Evolutionary conservation across 2,329 filamentous ascomycete genomes (phyloP).

Genomic region (Aspergillus phoenicis): DNA sequence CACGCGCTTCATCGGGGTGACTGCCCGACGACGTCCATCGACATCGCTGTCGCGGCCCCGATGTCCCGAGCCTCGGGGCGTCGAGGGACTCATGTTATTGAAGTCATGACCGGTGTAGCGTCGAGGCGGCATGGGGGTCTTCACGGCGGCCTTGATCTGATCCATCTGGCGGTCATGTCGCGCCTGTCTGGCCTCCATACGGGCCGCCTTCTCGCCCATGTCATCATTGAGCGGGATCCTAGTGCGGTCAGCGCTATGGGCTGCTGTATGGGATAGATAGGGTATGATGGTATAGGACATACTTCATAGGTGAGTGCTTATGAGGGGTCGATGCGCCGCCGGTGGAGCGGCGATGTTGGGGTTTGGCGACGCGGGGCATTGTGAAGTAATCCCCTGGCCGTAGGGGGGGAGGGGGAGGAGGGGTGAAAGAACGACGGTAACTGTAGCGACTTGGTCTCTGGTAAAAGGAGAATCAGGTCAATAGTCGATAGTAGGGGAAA

Average conservation of each 20-base stretch:
- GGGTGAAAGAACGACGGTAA: too few species aligned
- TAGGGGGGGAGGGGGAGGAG: neutral
- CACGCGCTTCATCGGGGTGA: conserved; percentile 94
- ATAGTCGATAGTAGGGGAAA: too few species aligned
- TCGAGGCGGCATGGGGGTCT: conserved; percentile 46
- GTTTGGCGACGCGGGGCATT: conserved; percentile 61
- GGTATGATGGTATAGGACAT: conserved; percentile 22
- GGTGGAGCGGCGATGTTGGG: conserved; percentile 50
- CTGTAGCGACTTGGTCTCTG: too few species aligned
- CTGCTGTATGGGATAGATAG: neutral
- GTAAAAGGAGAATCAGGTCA: too few species aligned
- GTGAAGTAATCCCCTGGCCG: conserved; percentile 21
- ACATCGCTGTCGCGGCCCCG: conserved; percentile 52
- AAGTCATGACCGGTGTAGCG: conserved; percentile 39
- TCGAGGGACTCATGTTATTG: conserved; percentile 49
- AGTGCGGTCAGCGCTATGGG: conserved; percentile 20
- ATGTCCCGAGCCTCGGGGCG: conserved; percentile 47
- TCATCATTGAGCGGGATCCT: conserved; percentile 98
- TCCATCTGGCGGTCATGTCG: conserved; percentile 90
- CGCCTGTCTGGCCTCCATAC: conserved; percentile 83
- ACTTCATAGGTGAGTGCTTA: conserved; percentile 56
- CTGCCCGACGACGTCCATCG: conserved; percentile 66
- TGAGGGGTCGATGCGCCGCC: conserved; percentile 53
- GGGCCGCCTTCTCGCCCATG: conserved; percentile 83
- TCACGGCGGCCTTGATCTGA: conserved; percentile 77